Conservation (phyloP, 805 yeast species). For the Saccharomycopsis sp. region DNA sequence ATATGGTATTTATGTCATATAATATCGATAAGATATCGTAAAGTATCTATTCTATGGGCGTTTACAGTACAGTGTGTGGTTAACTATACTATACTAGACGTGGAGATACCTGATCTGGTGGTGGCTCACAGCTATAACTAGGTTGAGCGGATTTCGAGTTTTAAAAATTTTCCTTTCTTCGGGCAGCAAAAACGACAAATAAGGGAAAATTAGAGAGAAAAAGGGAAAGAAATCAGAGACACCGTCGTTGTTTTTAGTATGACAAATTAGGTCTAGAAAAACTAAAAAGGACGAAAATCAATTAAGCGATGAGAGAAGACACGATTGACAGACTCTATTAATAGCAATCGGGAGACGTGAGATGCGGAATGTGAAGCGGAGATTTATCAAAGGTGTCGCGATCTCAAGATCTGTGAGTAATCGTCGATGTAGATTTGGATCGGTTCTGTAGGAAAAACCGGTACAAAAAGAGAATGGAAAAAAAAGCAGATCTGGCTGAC, state of each 20-base stretch:
- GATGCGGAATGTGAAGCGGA: not conserved
- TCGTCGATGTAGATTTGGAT: not conserved
- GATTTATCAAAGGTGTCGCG: not conserved
- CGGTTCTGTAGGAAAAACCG: not conserved
- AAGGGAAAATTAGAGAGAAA: not conserved
- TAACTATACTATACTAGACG: not conserved
- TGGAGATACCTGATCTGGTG: not conserved
- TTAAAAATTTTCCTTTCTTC: not conserved
- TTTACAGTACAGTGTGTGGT: no score
- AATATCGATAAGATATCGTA: not conserved
- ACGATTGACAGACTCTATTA: constrained; percentile 1
- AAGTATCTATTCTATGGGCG: no score
- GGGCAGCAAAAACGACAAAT: not conserved
- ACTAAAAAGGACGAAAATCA: not conserved
- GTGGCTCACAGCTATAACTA: no score
- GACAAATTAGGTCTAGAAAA: constrained; percentile 1
- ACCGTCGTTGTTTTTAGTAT: not conserved
- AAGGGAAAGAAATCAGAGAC: not conserved
- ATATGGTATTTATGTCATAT: not conserved
- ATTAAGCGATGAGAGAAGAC: constrained; percentile 1
- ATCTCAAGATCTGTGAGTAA: not conserved
- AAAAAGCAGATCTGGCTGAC: not conserved
- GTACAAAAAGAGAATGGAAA: not conserved
- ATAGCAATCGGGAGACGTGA: not conserved
- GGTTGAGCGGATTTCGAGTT: not conserved